A percentile compares a stretch with the other conserved stretches of the same genome.
These are phyloP conservation scores for Phytopythium oedochilum DNA, from an alignment of 352 stramenopile species.

Conservation along the genomic window DNA sequence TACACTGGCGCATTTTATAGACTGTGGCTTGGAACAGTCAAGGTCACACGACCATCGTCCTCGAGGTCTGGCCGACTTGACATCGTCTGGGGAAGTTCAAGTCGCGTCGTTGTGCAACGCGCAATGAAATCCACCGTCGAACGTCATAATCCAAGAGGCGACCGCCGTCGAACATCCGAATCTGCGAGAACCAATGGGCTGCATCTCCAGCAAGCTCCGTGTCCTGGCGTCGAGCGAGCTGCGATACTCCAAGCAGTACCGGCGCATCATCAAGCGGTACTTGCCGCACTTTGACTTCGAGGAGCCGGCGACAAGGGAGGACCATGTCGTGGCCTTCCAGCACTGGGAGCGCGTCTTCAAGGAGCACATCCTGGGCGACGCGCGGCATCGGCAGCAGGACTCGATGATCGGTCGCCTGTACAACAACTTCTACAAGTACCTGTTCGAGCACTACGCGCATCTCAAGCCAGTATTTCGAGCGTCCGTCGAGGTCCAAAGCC, in stretches of 20 bases:
- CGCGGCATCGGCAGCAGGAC: constrained; percentile 27
- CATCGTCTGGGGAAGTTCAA: no score
- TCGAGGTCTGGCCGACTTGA: no score
- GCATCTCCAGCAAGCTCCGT: constrained; percentile 13
- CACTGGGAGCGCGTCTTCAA: constrained; percentile 68
- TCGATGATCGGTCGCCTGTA: constrained; percentile 50
- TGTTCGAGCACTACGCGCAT: constrained; percentile 53
- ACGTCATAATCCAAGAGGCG: no score
- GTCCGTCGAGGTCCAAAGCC: constrained; percentile 51
- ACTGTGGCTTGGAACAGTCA: no score
- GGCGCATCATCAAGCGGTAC: constrained; percentile 55
- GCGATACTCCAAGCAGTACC: constrained; percentile 66
- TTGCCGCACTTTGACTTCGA: constrained; percentile 52
- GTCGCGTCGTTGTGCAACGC: no score
- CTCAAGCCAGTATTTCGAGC: constrained; percentile 61
- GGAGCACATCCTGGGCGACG: constrained; percentile 61
- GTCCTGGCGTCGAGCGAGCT: constrained; percentile 4
- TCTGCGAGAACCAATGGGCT: no score
- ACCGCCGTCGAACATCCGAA: no score
- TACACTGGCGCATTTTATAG: no score
- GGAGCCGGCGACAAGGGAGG: constrained; percentile 40
- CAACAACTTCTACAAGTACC: constrained; percentile 60
- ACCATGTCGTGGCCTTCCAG: constrained; percentile 44
- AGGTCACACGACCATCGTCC: no score
- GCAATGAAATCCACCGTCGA: no score